These are phyloP conservation scores for Apiospora aurea DNA, from an alignment of 2,329 filamentous ascomycete species.

Conservation along the genomic window DNA sequence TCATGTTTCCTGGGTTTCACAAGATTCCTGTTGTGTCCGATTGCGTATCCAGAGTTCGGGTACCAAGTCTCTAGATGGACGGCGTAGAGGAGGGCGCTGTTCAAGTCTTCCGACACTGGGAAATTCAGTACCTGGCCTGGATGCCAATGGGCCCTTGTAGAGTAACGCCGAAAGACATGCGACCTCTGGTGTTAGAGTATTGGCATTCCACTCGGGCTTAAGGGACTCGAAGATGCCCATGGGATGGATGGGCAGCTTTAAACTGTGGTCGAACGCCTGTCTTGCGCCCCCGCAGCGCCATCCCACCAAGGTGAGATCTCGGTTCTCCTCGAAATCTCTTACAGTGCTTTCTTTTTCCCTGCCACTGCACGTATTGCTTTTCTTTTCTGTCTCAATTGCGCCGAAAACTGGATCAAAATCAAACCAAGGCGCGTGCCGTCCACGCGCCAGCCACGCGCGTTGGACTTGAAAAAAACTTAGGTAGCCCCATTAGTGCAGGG, in stretches of 20 bases:
- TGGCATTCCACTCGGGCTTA: slow-evolving; percentile 2
- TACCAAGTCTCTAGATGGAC: background rate
- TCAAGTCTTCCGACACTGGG: background rate
- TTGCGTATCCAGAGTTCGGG: slow-evolving; percentile 2
- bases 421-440: slow-evolving; percentile 15
- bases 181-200: background rate
- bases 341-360: background rate
- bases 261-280: background rate
- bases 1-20: slow-evolving; percentile 11
- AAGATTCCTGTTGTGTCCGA: slow-evolving; percentile 2
- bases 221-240: background rate
- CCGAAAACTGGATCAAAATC: slow-evolving; percentile 13
- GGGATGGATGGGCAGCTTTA: background rate
- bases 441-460: slow-evolving; percentile 21
- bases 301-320: slow-evolving; percentile 9
- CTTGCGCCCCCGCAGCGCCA: slow-evolving; percentile 20
- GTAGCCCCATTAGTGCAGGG: background rate
- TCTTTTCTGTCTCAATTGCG: background rate
- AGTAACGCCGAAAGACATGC: slow-evolving; percentile 6
- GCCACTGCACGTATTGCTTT: background rate
- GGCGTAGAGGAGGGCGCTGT: background rate
- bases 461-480: background rate
- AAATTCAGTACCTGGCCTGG: background rate
- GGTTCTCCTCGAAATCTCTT: slow-evolving; percentile 10
- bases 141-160: background rate